Base-by-base conservation (phyloP, 2,329 filamentous ascomycete genomes). In the Diaporthe aspalathi region DNA sequence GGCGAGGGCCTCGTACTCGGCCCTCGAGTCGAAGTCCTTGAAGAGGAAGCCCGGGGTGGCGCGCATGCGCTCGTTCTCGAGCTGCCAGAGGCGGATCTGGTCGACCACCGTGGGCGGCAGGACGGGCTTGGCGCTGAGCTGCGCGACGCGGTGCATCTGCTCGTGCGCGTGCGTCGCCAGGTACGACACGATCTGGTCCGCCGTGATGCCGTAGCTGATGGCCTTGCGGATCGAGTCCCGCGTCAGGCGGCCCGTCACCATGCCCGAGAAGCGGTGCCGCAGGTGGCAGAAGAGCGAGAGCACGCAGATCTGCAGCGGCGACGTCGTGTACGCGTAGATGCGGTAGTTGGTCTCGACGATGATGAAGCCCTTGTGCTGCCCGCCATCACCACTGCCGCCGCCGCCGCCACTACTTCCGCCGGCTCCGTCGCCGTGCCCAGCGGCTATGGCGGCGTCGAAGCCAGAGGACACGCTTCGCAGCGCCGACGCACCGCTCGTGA, bases 311-410 rank as follows among this genome's bases (percentile, higher is more conserved):
- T 98, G 95, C 0, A 99, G 89, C 0, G 95, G 94, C 0, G 94
- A 97, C 43, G 93, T 92, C 8, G 97, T 98, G 84, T 99, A 99
- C 40, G 96, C 96, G 84, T 99, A 99, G 76, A 99, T 84, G 32
- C 96, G 93, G 84, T 98, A 98, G 83, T 99, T 99, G 11, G 96
- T 99, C 84, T 99, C 96, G 75, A 99, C 90, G 77, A 99, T 95
- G 79, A 99, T 94, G 84, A 94, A 96, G 74, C 95, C 95, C 77
- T 91, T 91, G 74, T 85, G 82, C 22, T 87, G 84, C 67, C 81
- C 78, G 29, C 81, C 77, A 22, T 77, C 78, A 1, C 81, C 76
- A 29, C 81, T 82, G 24, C 80, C 74, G 52, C 79, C 32, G 78
- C 72, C 80, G 74, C 75, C 77, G 20, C 80, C 75, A 22, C 80